Evolutionary conservation across 208 protist species (phyloP).

Genomic region (Leishmania mexicana): DNA sequence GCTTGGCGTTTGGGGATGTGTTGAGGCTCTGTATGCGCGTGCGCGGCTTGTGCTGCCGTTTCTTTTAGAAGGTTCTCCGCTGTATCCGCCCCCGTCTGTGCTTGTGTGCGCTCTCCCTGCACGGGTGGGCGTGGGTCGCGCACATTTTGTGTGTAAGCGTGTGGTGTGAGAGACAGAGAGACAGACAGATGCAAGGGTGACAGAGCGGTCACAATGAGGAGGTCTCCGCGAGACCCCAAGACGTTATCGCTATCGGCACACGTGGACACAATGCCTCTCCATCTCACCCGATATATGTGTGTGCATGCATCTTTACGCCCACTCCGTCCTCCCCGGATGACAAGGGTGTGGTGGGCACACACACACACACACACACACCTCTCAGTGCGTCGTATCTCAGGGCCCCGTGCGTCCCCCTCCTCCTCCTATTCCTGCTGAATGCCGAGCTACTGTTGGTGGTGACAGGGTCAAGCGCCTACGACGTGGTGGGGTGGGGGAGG

Average conservation of each 20-base stretch:
- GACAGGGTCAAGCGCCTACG: neutral
- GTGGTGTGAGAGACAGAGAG: neutral
- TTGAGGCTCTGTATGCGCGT: neutral
- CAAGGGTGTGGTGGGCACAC: neutral
- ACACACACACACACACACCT: neutral
- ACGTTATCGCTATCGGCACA: neutral
- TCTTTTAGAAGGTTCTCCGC: neutral
- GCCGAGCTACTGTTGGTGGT: neutral
- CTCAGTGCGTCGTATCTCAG: neutral
- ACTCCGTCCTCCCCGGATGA: no score
- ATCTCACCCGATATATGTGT: no score
- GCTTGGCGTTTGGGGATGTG: neutral
- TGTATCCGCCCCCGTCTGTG: neutral
- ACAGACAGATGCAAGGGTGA: neutral
- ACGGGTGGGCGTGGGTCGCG: neutral
- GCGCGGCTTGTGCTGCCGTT: neutral
- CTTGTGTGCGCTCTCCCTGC: neutral
- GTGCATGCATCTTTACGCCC: no score
- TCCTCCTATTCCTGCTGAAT: neutral
- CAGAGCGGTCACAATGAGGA: neutral
- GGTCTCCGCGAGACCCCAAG: neutral
- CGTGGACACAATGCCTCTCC: neutral
- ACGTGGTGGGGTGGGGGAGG: no score
- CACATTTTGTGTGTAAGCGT: constrained; percentile 10
- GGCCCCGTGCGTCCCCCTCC: neutral